Evolutionary conservation across 1,284 basidiomycete genomes (phyloP).

Genomic region (Meripilus lineatus): DNA sequence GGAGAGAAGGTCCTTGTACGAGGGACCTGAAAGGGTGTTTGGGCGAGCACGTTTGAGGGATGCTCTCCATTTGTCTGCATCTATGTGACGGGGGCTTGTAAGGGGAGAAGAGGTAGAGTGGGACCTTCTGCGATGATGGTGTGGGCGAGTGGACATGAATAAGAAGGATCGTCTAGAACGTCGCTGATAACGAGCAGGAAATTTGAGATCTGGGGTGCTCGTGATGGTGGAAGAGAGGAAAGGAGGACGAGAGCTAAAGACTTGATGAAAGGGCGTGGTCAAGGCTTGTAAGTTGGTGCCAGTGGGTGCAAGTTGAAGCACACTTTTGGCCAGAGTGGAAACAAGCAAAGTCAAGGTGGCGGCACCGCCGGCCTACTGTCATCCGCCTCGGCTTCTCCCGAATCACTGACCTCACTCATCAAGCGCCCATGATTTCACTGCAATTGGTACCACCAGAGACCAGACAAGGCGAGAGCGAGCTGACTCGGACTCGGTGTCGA

Average conservation of each 20-base stretch:
- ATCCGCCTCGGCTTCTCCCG: too few relatives aligned
- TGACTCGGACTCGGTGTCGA: too few relatives aligned
- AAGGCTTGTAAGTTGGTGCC: not conserved
- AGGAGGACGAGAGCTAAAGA: too few relatives aligned
- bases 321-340: too few relatives aligned
- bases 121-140: conserved; percentile 44
- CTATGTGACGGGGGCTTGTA: conserved; percentile 30
- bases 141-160: conserved; percentile 35
- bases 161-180: not conserved
- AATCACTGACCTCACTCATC: too few relatives aligned
- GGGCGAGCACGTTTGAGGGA: conserved; percentile 45
- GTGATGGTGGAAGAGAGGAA: too few relatives aligned
- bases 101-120: conserved; percentile 46
- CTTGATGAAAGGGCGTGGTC: not conserved
- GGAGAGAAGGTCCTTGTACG: conserved; percentile 31
- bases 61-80: conserved; percentile 33
- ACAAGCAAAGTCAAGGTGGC: too few relatives aligned
- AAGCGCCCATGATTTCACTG: too few relatives aligned
- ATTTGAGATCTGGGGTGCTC: conserved; percentile 2
- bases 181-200: not conserved
- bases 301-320: not conserved
- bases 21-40: conserved; percentile 29
- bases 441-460: too few relatives aligned
- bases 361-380: too few relatives aligned
- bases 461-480: too few relatives aligned